Conservation (phyloP, 768 basidiomycete genomes). For the Tulasnella sp. region DNA sequence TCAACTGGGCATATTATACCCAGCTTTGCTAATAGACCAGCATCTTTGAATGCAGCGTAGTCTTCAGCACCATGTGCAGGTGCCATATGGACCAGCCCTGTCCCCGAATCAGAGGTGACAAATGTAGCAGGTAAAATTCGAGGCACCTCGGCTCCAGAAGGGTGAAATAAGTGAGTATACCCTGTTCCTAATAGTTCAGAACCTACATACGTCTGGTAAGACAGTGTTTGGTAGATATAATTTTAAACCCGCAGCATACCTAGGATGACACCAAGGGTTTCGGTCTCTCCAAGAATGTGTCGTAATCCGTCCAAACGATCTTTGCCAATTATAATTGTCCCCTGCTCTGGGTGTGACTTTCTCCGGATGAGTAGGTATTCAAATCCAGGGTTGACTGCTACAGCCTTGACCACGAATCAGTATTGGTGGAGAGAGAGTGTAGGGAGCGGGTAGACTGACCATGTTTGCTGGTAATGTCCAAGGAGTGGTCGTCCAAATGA, state of each 20-base stretch:
- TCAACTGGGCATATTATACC: constrained; percentile 73
- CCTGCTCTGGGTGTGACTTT: constrained; percentile 11
- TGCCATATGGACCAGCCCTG: constrained; percentile 89
- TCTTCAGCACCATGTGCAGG: constrained; percentile 93
- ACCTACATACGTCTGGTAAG: constrained; percentile 13
- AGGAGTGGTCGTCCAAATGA: constrained; percentile 96
- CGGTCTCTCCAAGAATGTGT: constrained; percentile 24
- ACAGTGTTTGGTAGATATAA: background rate
- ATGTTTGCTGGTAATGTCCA: constrained; percentile 96
- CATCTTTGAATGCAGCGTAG: constrained; percentile 51
- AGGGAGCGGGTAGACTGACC: constrained; percentile 44
- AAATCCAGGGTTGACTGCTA: constrained; percentile 68
- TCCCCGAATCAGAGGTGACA: constrained; percentile 80
- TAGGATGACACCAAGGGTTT: constrained; percentile 22
- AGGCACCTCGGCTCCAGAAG: constrained; percentile 23
- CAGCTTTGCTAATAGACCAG: constrained; percentile 35
- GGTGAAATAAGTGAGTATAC: constrained; percentile 23
- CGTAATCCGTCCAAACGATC: constrained; percentile 26
- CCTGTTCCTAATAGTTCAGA: constrained; percentile 17
- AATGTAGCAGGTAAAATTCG: constrained; percentile 54
- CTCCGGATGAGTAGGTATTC: constrained; percentile 39
- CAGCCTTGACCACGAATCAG: constrained; percentile 43
- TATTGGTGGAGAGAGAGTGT: background rate
- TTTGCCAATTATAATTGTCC: constrained; percentile 27
- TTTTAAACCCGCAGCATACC: constrained; percentile 21